Evolutionary conservation across 306 rosid genomes (phyloP).

Genomic region (Gillenia trifoliata): DNA sequence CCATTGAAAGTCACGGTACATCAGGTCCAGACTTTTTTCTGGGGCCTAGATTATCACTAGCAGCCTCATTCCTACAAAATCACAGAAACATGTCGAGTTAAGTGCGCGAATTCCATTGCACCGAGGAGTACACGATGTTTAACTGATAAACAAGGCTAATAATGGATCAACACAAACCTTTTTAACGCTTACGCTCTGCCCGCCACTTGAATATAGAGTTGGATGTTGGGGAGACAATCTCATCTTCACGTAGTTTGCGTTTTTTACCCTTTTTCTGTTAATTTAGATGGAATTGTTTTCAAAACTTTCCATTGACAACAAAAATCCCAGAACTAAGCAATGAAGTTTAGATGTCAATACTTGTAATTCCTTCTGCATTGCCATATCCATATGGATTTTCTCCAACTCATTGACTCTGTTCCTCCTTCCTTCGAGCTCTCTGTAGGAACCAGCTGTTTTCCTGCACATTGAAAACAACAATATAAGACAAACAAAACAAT

Average conservation of each 20-base stretch:
- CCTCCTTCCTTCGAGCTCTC: constrained; percentile 64
- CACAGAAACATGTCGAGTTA: background rate
- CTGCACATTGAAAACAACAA: constrained; percentile 22
- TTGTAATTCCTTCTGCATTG: constrained; percentile 69
- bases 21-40: background rate
- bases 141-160: background rate
- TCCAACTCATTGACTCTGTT: constrained; percentile 52
- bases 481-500: background rate
- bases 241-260: constrained; percentile 73
- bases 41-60: background rate
- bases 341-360: constrained; percentile 32
- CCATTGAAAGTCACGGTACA: background rate
- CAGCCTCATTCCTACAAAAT: background rate
- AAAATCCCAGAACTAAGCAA: background rate
- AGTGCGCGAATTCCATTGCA: background rate
- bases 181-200: constrained; percentile 66
- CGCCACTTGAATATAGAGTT: constrained; percentile 74
- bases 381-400: constrained; percentile 68
- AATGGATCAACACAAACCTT: background rate
- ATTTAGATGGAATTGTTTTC: constrained; percentile 5
- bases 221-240: constrained; percentile 52
- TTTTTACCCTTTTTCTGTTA: constrained; percentile 54
- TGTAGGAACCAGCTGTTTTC: constrained; percentile 53
- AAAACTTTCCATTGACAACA: background rate
- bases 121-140: background rate